phyloP scores from a whole-genome alignment of 495 filamentous ascomycete genomes.

The Podospora didyma region DNA sequence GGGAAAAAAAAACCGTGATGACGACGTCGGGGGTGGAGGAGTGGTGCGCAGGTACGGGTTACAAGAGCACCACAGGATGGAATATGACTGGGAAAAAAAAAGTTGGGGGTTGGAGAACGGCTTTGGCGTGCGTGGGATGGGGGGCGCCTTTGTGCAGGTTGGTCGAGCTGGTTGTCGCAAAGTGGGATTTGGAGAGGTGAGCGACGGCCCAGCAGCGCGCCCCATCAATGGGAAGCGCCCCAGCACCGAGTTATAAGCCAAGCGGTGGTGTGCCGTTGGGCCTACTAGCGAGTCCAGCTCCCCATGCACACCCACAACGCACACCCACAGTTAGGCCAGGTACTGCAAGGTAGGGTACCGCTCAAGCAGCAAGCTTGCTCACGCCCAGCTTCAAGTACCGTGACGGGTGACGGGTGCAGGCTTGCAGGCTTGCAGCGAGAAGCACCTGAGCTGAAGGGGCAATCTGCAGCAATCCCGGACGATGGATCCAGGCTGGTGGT shows the following conservation, averaged over 20 bases:
- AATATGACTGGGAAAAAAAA: conserved; percentile 25
- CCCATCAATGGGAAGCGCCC: conserved; percentile 23
- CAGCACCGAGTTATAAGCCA: not conserved
- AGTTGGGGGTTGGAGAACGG: conserved; percentile 32
- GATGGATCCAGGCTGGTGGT: too few relatives aligned
- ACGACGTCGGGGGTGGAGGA: conserved; percentile 33
- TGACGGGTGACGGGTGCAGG: not conserved
- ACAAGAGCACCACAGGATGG: conserved; percentile 19
- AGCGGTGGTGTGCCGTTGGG: conserved; percentile 7
- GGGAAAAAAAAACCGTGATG: conserved; percentile 25
- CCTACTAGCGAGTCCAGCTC: not conserved
- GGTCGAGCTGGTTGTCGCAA: conserved; percentile 8
- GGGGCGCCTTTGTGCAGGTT: conserved; percentile 11
- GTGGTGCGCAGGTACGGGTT: conserved; percentile 19
- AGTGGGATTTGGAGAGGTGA: conserved; percentile 10
- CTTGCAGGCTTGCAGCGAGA: not conserved
- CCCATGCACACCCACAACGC: not conserved
- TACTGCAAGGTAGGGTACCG: conserved; percentile 1
- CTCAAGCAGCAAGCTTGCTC: not conserved
- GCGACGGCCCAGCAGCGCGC: conserved; percentile 5
- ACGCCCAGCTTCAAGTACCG: not conserved
- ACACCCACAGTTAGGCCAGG: not conserved
- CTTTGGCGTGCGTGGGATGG: conserved; percentile 24
- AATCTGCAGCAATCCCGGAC: too few relatives aligned
- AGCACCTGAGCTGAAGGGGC: too few relatives aligned